These are phyloP conservation scores for Pseudomonodictys pantanalensis DNA, from an alignment of 495 filamentous ascomycete species.

Conservation along the genomic window DNA sequence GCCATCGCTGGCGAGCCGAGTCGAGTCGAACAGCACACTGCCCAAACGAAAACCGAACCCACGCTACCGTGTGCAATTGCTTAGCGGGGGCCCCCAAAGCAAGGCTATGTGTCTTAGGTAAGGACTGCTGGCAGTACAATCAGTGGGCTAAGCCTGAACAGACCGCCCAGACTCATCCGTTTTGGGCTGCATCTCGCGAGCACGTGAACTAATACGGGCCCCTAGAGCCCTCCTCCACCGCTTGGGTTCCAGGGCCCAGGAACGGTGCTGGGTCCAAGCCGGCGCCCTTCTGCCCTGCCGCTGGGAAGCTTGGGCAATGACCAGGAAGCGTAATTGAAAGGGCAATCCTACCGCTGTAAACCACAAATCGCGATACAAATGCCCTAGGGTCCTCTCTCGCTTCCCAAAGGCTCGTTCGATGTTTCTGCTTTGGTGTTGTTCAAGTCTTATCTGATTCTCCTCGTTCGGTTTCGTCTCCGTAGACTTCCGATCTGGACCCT, in stretches of 20 bases:
- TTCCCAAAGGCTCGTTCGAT: constrained; percentile 2
- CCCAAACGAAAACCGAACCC: too few relatives aligned
- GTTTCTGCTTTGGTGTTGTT: constrained; percentile 1
- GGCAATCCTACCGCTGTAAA: neutral
- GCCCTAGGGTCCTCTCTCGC: neutral
- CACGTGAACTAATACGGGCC: constrained; percentile 7
- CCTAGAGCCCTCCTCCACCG: neutral
- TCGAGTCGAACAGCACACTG: too few relatives aligned
- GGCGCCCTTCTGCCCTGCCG: neutral
- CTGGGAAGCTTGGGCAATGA: neutral
- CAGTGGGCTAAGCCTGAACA: neutral
- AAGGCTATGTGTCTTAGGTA: neutral
- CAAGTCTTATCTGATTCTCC: neutral
- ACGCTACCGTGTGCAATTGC: too few relatives aligned
- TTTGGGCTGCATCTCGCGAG: constrained; percentile 14
- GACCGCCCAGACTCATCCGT: neutral
- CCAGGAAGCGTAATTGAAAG: neutral
- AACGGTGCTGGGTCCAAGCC: neutral
- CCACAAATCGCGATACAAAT: constrained; percentile 1
- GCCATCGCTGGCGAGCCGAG: too few relatives aligned
- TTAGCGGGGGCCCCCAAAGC: too few relatives aligned
- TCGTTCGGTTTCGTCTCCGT: neutral
- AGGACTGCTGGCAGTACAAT: neutral
- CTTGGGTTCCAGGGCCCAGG: neutral
- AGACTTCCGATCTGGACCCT: neutral